Base-by-base conservation (phyloP, 2,329 filamentous ascomycete species). In the Cercospora sp. region DNA sequence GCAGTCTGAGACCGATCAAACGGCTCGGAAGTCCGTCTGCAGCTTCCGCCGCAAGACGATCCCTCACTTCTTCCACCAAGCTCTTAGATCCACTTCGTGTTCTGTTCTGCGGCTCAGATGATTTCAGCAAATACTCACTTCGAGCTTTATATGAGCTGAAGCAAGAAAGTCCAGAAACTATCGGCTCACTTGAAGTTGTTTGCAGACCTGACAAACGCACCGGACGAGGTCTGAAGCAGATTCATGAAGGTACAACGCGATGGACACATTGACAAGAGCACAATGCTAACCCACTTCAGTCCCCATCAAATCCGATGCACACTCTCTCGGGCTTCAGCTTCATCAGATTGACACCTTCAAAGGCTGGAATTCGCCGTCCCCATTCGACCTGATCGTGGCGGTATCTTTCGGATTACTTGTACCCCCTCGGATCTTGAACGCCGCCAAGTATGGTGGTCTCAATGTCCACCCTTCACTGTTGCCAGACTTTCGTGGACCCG, bases 351-450 rank as follows among this genome's bases (percentile, higher is more conserved):
- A 94, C 75, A 94, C 91, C 0, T 97, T 98, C 79, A 92, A 86
- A 5, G 87, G 87, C 42, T 98, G 94, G 94, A 83, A 90, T 85
- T 84, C 89, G 36, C 89, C 90, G 0, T 75, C 77, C 53, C 76
- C 82, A 3, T 63, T 81, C 16, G 93, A 97, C 78, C 83, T 99
- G 67, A 86, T 99, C 72, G 84, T 98, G 57, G 94, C 94, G 59
- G 95, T 98, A 4, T 98, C 95, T 0, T 99, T 98, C 80, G 95
- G 95, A 3, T 86, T 97, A 7, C 90, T 97, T 69, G 89, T 99
- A 0, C 95, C 95, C 0, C 85, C 86, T 0, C 86, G 92, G 4
- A 87, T 98, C 16, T 83, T 99, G 23, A 82, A 82, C 23, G 81
- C 81, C 1, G 87, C 91, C 26, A 87, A 86, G 73, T 97, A 96